Percentiles rank a stretch among this genome's conserved stretches.
Conservation (phyloP, 306 rosid species). For the Vigna mungo region DNA sequence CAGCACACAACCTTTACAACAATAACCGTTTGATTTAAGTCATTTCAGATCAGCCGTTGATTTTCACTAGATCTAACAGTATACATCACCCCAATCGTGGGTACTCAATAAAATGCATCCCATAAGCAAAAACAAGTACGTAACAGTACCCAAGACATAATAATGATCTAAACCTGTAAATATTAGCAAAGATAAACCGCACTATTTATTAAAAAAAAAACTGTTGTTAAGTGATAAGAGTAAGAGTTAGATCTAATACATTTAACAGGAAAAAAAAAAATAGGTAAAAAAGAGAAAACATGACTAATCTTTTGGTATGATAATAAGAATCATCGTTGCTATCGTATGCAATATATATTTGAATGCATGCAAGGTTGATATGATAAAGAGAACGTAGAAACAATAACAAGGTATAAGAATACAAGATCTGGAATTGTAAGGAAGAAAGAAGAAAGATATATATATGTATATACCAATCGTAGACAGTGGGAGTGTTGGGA, state of each 20-base stretch:
- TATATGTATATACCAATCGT: conserved; percentile 70
- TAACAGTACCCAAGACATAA: too few relatives aligned
- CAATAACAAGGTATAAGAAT: too few relatives aligned
- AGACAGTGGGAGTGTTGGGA: conserved; percentile 90
- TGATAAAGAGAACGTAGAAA: too few relatives aligned
- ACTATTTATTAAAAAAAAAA: too few relatives aligned
- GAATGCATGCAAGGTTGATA: not conserved
- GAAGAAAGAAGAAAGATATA: not conserved
- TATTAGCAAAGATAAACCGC: not conserved
- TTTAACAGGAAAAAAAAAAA: too few relatives aligned
- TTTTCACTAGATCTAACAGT: conserved; percentile 9
- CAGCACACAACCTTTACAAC: not conserved
- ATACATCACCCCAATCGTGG: not conserved
- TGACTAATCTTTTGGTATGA: too few relatives aligned
- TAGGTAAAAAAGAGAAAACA: too few relatives aligned
- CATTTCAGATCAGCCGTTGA: not conserved
- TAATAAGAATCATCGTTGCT: too few relatives aligned
- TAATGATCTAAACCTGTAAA: not conserved
- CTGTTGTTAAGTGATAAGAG: not conserved
- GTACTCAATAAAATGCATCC: too few relatives aligned
- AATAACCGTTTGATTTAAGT: not conserved
- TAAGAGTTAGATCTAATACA: not conserved
- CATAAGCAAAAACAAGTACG: not conserved
- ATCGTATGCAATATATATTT: too few relatives aligned
- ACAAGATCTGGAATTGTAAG: too few relatives aligned